A percentile compares a stretch with the other conserved stretches of the same genome.
These are phyloP conservation scores for Phytopythium helicoides DNA, from an alignment of 352 stramenopile genomes.

Conservation along the genomic window DNA sequence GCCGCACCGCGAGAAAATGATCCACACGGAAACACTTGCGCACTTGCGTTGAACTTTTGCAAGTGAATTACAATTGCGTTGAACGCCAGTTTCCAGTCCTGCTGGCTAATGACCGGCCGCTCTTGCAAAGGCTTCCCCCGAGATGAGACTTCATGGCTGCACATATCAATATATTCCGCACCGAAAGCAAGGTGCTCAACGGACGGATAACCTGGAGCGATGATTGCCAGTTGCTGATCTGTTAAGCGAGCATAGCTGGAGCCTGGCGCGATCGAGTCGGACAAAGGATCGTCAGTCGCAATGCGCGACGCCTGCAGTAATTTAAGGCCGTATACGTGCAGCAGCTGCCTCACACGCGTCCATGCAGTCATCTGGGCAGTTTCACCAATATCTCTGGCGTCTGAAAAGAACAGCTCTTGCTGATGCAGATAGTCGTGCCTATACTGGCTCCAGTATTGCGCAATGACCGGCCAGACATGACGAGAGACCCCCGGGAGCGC, in stretches of 20 bases:
- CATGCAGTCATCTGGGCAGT: conserved; percentile 18
- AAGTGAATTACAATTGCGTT: conserved; percentile 58
- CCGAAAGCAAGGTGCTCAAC: conserved; percentile 32
- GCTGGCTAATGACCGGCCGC: conserved; percentile 46
- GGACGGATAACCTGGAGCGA: conserved; percentile 17
- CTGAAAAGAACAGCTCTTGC: conserved; percentile 53
- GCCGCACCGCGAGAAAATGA: conserved; percentile 68
- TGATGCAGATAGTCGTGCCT: conserved; percentile 66
- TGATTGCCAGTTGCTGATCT: conserved; percentile 19
- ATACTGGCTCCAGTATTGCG: conserved; percentile 57
- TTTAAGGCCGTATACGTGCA: conserved; percentile 61
- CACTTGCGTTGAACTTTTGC: conserved; percentile 41
- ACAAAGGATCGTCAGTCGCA: conserved; percentile 13
- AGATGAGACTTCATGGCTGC: not conserved
- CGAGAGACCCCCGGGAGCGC: conserved; percentile 37
- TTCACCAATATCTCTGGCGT: conserved; percentile 8
- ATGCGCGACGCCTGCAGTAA: conserved; percentile 29
- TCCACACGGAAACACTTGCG: conserved; percentile 68
- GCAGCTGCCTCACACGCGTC: conserved; percentile 24
- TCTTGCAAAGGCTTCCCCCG: not conserved
- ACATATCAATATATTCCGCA: conserved; percentile 24
- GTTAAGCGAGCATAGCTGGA: conserved; percentile 11
- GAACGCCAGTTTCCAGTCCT: conserved; percentile 69
- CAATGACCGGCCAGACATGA: conserved; percentile 61
- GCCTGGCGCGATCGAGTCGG: conserved; percentile 1